These are phyloP conservation scores for Pleurotus pulmonarius DNA, from an alignment of 768 basidiomycete species.

Conservation along the genomic window DNA sequence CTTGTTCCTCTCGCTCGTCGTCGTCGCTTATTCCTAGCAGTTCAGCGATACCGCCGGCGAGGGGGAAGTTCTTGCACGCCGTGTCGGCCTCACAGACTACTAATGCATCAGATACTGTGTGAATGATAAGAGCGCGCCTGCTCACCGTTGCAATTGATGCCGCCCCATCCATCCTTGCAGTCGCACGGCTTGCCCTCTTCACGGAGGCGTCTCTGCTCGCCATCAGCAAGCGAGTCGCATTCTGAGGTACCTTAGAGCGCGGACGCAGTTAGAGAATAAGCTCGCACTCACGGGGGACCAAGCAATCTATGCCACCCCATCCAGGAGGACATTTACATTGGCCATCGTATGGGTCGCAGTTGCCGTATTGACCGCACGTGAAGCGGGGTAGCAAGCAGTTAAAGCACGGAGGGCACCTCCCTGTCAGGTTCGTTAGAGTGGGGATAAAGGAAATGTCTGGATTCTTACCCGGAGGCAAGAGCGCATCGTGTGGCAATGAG, in stretches of 20 bases:
- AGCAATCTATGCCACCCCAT: slow-evolving; percentile 96
- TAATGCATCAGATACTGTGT: background rate
- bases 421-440: slow-evolving; percentile 22
- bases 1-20: slow-evolving; percentile 22
- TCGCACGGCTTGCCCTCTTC: slow-evolving; percentile 74
- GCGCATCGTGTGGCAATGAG: background rate
- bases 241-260: slow-evolving; percentile 43
- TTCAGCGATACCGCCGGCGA: slow-evolving; percentile 37
- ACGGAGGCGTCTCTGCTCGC: slow-evolving; percentile 77
- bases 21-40: slow-evolving; percentile 19
- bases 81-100: slow-evolving; percentile 83
- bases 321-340: slow-evolving; percentile 96
- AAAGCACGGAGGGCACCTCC: slow-evolving; percentile 85
- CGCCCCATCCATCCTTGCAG: slow-evolving; percentile 93
- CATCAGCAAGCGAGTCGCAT: slow-evolving; percentile 92
- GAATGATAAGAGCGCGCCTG: background rate
- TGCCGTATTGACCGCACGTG: slow-evolving; percentile 88
- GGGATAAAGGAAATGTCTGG: background rate
- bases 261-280: background rate
- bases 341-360: slow-evolving; percentile 89
- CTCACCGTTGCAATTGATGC: slow-evolving; percentile 96
- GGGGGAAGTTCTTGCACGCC: slow-evolving; percentile 78
- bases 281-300: slow-evolving; percentile 73
- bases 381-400: slow-evolving; percentile 93
- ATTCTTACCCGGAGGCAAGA: slow-evolving; percentile 15